Evolutionary conservation across 176 grass and related monocot genomes (phyloP), one percentile per base, ranked within the genome.

Genomic region (Paspalum vaginatum): DNA sequence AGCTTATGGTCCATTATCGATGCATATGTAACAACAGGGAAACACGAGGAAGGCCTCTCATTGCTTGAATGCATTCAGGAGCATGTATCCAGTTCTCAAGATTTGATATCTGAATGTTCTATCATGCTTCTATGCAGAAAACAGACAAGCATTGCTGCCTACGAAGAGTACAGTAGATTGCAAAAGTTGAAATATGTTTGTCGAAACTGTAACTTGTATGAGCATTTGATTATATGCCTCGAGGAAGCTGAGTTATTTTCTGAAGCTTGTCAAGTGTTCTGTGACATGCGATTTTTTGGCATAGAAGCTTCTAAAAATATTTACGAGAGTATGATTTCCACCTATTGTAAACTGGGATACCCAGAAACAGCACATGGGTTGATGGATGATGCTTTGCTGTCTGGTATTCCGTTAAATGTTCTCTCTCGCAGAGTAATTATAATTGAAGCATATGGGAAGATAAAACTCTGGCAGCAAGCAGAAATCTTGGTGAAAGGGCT

Each of bases 271-370:
- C 95, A 98, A 54, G 71, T 94, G 50, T 94, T 90, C 82, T 94
- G 87, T 9, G 88, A 98, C 73, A 94, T 98, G 95, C 81, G 79
- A 76, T 91, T 98, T 80, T 37, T 91, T 53, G 83, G 92, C 20
- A 73, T 94, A 47, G 74, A 85, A 53, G 80, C 89, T 87, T 92
- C 95, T 45, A 70, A 83, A 85, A 84, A 65, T 53, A 87, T 88
- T 41, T 94, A 87, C 4, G 60, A 94, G 79, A 92, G 84, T 85
- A 66, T 92, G 63, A 87, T 91, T 44, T 88, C 65, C 22, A 75
- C 86, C 51, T 94, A 92, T 47, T 94, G 95, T 75, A 94, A 92
- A 88, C 65, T 98, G 69, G 90, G 88, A 46, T 98, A 90, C 72
- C 95, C 95, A 78, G 95, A 98, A 89, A 94, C 89, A 25, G 92